Base-by-base conservation (phyloP, 192 early-diverging fungal species). In the Coemansia sp. region DNA sequence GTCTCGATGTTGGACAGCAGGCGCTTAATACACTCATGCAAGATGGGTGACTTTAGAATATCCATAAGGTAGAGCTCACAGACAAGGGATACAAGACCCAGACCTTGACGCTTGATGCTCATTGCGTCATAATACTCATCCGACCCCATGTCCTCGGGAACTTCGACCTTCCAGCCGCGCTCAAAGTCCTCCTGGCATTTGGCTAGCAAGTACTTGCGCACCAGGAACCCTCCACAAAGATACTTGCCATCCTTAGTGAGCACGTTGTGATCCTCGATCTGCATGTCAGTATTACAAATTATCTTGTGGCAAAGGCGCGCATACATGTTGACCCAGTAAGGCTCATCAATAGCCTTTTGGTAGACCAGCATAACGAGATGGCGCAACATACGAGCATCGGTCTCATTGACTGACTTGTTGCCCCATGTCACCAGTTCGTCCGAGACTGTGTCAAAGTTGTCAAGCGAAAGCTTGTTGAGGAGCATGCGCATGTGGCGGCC, bases 181-280 rank as follows among this genome's bases (percentile, higher is more conserved):
- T 97, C 94, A 79, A 96, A 99, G 71, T 95, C 98, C 63, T 90
- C 89, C 80, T 99, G 98, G 86, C 96, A 98, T 64, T 92, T 88
- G 74, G 92, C 94, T 35, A 99, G 82, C 56, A 99, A 84, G 46
- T 93, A 90, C 57, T 92, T 90, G 75, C 98, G 94, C 89, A 99
- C 98, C 19, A 93, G 78, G 66, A 79, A 84, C 31, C 85, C 86
- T 59, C 89, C 88, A 11, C 74, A 57, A 31, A 88, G 70, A 24
- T 63, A 66, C 45, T 84, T 78, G 51, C 87, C 89, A 14, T 84
- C 78, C 69, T 86, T 84, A 39, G 83, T 75, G 29, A 76, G 13
- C 45, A 42, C 3, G 46, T 14, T 10, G 41, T 84, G 77, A 64
- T 94, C 91, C 48, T 79, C 75, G 42, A 88, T 85, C 3, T 90